Percentiles rank a stretch among this genome's conserved stretches.
phyloP scores from a whole-genome alignment of 31 red algal species.

The Bonnemaisonia californica region DNA sequence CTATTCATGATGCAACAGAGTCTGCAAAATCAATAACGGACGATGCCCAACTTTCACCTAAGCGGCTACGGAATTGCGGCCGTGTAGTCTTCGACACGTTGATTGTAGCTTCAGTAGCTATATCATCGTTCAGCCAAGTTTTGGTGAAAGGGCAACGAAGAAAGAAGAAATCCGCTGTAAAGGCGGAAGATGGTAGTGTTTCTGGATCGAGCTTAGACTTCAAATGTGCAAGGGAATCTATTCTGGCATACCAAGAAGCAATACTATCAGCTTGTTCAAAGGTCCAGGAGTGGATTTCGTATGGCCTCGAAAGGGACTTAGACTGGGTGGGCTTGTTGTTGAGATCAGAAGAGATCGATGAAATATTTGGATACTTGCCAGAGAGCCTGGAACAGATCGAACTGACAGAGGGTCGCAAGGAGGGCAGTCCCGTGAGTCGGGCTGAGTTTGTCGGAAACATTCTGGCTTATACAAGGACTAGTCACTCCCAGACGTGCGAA shows the following conservation, averaged over 20 bases:
- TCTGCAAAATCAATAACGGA: neutral
- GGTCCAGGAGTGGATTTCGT: constrained; percentile 41
- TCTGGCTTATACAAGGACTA: constrained; percentile 28
- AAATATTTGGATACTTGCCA: constrained; percentile 24
- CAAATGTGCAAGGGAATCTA: constrained; percentile 16
- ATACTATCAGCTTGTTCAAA: constrained; percentile 39
- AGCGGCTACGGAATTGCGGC: constrained; percentile 36
- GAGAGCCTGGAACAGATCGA: constrained; percentile 27
- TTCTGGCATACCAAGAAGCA: constrained; percentile 36
- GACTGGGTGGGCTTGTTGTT: constrained; percentile 36
- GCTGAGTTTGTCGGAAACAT: constrained; percentile 33
- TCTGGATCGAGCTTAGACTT: neutral
- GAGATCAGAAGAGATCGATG: constrained; percentile 21
- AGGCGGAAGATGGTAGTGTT: neutral
- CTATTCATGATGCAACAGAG: neutral
- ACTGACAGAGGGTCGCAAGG: constrained; percentile 25
- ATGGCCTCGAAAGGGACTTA: constrained; percentile 34
- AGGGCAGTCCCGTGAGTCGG: constrained; percentile 9
- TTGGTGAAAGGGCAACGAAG: constrained; percentile 41
- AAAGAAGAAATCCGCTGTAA: constrained; percentile 18
- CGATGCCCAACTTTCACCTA: constrained; percentile 19
- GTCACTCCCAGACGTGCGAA: constrained; percentile 38
- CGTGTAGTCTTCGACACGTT: constrained; percentile 43
- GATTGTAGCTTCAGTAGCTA: constrained; percentile 28
- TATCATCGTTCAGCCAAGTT: constrained; percentile 39